These are phyloP conservation scores for Kokia cookei DNA, from an alignment of 441 rosid species.

Conservation along the genomic window DNA sequence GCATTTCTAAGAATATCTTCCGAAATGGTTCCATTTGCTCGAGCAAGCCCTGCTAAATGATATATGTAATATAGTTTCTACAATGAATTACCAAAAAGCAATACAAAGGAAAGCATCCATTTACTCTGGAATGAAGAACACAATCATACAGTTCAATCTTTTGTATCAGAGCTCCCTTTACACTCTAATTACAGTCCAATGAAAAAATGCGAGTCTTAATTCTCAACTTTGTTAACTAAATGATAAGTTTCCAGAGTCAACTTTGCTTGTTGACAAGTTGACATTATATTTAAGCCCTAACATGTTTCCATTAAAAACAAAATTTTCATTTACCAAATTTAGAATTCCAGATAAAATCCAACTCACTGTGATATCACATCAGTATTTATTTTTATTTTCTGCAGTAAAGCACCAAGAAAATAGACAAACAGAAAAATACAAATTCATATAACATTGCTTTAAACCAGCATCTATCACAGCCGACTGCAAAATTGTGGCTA, in stretches of 20 bases:
- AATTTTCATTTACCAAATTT: neutral
- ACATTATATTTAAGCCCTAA: neutral
- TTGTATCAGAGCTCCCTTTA: too few relatives aligned
- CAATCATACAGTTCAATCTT: neutral
- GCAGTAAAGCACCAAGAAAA: neutral
- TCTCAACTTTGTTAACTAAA: neutral
- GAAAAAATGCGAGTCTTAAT: neutral
- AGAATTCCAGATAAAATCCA: neutral
- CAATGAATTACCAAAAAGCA: slow-evolving; percentile 8
- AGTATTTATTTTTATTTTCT: neutral
- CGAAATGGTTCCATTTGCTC: slow-evolving; percentile 51
- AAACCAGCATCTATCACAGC: neutral
- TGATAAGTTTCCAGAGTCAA: neutral
- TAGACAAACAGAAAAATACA: neutral
- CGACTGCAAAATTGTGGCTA: neutral
- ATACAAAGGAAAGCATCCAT: neutral
- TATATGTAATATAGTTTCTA: slow-evolving; percentile 10
- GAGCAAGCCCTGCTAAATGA: slow-evolving; percentile 46
- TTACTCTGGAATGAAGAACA: neutral
- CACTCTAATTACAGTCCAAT: neutral
- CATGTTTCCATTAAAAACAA: neutral
- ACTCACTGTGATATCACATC: neutral
- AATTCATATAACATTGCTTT: neutral
- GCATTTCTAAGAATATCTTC: slow-evolving; percentile 70
- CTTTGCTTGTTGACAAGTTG: neutral